Evolutionary conservation across 1,284 basidiomycete genomes (phyloP).

Genomic region (Lignosus rhinocerotis): DNA sequence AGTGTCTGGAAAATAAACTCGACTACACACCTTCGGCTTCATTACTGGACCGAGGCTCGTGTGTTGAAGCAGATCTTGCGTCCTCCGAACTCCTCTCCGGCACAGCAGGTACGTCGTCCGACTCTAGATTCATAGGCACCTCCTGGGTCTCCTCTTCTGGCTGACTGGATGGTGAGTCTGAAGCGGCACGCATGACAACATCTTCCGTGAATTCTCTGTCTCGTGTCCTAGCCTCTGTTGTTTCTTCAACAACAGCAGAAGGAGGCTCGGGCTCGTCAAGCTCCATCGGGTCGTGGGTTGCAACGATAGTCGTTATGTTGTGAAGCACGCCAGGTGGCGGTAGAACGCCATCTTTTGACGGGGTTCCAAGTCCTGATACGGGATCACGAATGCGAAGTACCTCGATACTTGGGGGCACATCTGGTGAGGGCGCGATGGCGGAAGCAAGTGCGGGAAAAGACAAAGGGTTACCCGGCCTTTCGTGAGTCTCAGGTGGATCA

Average conservation of each 20-base stretch:
- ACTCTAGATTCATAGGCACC: neutral
- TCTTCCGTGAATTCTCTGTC: neutral
- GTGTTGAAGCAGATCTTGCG: neutral
- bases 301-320: neutral
- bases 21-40: neutral
- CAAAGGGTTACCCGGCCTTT: neutral
- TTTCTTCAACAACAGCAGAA: neutral
- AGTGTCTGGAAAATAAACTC: neutral
- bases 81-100: neutral
- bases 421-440: neutral
- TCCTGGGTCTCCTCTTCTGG: neutral
- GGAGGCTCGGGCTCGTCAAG: neutral
- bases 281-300: slow-evolving; percentile 9
- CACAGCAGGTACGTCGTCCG: neutral
- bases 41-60: too few relatives aligned
- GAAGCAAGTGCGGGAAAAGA: neutral
- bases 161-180: neutral
- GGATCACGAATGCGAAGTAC: too few relatives aligned
- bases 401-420: neutral
- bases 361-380: too few relatives aligned
- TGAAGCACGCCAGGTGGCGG: neutral
- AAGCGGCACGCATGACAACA: neutral
- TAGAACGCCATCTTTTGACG: neutral
- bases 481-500: neutral
- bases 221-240: neutral